Percentiles rank a stretch among this genome's conserved stretches.
These are phyloP conservation scores for Sarocladium oryzae DNA, from an alignment of 2,329 filamentous ascomycete genomes.

Conservation along the genomic window DNA sequence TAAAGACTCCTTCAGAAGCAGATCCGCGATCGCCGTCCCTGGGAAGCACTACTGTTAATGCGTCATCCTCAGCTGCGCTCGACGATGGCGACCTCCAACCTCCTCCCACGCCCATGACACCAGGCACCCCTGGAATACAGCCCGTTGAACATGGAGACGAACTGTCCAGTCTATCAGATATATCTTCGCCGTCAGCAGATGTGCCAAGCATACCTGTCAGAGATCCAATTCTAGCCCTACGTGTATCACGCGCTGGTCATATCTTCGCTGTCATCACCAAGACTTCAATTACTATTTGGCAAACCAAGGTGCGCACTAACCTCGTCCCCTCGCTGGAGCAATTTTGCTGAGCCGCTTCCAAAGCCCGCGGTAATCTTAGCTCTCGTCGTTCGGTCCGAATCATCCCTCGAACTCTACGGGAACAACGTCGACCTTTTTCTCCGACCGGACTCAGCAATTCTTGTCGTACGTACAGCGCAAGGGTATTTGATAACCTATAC, in stretches of 20 bases:
- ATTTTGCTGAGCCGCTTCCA: background rate
- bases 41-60: conserved; percentile 12
- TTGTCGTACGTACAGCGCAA: conserved; percentile 79
- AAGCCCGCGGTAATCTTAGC: conserved; percentile 86
- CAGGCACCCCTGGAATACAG: conserved; percentile 50
- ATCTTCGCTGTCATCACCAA: conserved; percentile 81
- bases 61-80: conserved; percentile 10
- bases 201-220: conserved; percentile 35
- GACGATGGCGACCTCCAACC: conserved; percentile 30
- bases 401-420: conserved; percentile 78
- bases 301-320: conserved; percentile 65
- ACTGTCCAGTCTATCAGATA: conserved; percentile 14
- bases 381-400: conserved; percentile 71
- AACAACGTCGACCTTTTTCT: conserved; percentile 78
- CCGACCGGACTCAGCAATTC: conserved; percentile 83
- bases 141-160: conserved; percentile 47
- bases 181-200: background rate
- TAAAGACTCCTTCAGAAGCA: conserved; percentile 23
- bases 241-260: conserved; percentile 72
- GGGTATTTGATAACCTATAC: conserved; percentile 95
- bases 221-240: conserved; percentile 67
- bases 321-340: background rate
- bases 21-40: conserved; percentile 21
- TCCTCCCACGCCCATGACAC: conserved; percentile 44
- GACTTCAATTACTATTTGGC: conserved; percentile 88